Conservation (phyloP, 176 grass and related monocot species). For the Dactylis glomerata region DNA sequence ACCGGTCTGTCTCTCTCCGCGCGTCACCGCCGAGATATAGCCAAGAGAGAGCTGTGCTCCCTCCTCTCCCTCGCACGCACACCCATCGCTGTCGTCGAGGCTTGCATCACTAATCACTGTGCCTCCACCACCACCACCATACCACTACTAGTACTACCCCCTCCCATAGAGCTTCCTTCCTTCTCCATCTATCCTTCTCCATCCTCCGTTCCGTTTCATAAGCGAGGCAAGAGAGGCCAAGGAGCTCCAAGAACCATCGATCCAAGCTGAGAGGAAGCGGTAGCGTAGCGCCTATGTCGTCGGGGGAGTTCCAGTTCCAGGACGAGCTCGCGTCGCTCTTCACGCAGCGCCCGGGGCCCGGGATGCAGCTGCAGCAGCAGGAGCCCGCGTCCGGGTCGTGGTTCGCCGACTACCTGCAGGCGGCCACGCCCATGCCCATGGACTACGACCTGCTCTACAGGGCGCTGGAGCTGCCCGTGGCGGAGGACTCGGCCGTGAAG, state of each 20-base stretch:
- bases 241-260: neutral
- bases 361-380: slow-evolving; percentile 8
- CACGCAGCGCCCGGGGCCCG: slow-evolving; percentile 30
- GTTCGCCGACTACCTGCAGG: slow-evolving; percentile 29
- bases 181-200: slow-evolving; percentile 21
- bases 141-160: neutral
- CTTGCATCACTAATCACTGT: slow-evolving; percentile 12
- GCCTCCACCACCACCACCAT: slow-evolving; percentile 23
- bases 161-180: slow-evolving; percentile 13
- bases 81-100: neutral
- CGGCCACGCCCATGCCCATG: neutral
- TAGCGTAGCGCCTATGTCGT: slow-evolving; percentile 5
- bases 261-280: neutral
- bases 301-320: slow-evolving; percentile 47
- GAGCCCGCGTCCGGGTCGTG: neutral
- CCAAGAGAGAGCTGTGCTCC: slow-evolving; percentile 16
- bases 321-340: slow-evolving; percentile 78
- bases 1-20: slow-evolving; percentile 4
- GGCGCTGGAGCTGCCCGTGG: slow-evolving; percentile 39
- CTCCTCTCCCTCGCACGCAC: neutral
- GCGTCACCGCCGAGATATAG: slow-evolving; percentile 31
- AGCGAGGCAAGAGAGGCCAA: slow-evolving; percentile 21
- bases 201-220: slow-evolving; percentile 4
- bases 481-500: neutral
- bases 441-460: slow-evolving; percentile 56